phyloP scores from a whole-genome alignment of 1,284 basidiomycete genomes.

The Schizopora paradoxa region DNA sequence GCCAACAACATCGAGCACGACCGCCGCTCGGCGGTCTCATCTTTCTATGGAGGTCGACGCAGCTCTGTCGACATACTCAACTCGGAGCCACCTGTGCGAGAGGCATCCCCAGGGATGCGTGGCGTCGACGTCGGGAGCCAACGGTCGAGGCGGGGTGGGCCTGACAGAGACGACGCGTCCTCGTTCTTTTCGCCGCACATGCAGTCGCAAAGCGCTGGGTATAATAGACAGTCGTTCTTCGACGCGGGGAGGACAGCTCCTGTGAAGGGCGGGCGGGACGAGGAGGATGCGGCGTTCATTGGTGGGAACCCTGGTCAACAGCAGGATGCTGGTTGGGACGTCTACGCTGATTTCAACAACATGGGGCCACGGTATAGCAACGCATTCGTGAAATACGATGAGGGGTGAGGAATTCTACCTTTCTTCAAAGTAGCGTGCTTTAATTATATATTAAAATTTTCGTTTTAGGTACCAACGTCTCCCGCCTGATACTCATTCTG shows the following conservation, averaged over 20 bases:
- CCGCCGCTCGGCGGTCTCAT: conserved; percentile 69
- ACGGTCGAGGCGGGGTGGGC: conserved; percentile 31
- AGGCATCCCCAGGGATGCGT: conserved; percentile 21
- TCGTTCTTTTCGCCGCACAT: conserved; percentile 55
- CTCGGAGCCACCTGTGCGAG: conserved; percentile 36
- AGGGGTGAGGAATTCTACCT: conserved; percentile 21
- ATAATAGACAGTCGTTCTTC: conserved; percentile 62
- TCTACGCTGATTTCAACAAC: conserved; percentile 91
- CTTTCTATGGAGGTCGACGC: conserved; percentile 65
- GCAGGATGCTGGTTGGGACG: conserved; percentile 65
- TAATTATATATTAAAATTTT: conserved; percentile 12
- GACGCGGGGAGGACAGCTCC: conserved; percentile 64
- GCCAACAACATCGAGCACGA: conserved; percentile 37
- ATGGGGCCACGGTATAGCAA: conserved; percentile 73
- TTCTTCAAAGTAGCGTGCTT: conserved; percentile 4
- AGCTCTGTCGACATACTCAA: conserved; percentile 55
- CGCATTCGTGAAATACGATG: conserved; percentile 40
- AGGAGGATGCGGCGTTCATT: conserved; percentile 37
- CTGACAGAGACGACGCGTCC: conserved; percentile 54
- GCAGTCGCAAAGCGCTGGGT: conserved; percentile 50
- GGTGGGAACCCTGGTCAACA: conserved; percentile 18
- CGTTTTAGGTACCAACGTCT: conserved; percentile 28
- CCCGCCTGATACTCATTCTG: conserved; percentile 15
- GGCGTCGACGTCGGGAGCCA: conserved; percentile 14
- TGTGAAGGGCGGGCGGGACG: conserved; percentile 65